Base-by-base conservation (phyloP, 352 stramenopile genomes). In the Phytopythium oedochilum region DNA sequence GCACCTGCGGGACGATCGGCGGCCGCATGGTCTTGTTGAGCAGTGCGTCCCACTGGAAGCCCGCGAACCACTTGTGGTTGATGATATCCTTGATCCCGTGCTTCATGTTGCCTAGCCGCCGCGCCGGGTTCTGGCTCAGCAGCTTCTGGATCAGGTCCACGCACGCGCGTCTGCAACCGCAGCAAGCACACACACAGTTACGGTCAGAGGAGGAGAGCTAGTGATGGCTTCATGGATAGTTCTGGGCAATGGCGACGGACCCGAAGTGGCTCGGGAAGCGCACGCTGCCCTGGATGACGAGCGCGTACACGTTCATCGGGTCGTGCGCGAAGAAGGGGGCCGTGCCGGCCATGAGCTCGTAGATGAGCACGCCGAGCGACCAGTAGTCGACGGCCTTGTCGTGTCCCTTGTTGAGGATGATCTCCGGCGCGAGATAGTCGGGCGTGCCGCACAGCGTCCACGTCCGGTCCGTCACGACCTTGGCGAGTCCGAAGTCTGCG, bases 371-470 rank as follows among this genome's bases (percentile, higher is more conserved):
- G 2, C 91, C 88, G 11, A 97, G 71, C 0, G 86, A 83, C 89
- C 89, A 97, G 59, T 94, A 97, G 63, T 97, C 89, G 25, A 97
- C 89, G 2, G 82, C 82, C 45, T 89, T 88, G 55, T 94, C 86
- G 64, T 97, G 88, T 0, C 88, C 91, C 57, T 92, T 92, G 68
- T 86, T 96, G 45, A 94, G 66, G 46, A 97, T 96, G 60, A 98
- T 97, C 59, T 98, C 92, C 1, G 92, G 90, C 1, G 92, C 89
- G 15, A 97, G 64, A 61, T 98, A 98, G 54, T 97, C 89, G 14
- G 91, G 93, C 12, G 92, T 98, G 10, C 92, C 92, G 51, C 92
- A 98, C 23, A 96, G 61, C 8, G 89, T 97, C 83, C 83, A 97
- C 17, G 89, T 97, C 8, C 77, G 64, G 28, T 94, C 75, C 1